Conservation (phyloP, 192 early-diverging fungal species). For the Rhizophagus prolifer region DNA sequence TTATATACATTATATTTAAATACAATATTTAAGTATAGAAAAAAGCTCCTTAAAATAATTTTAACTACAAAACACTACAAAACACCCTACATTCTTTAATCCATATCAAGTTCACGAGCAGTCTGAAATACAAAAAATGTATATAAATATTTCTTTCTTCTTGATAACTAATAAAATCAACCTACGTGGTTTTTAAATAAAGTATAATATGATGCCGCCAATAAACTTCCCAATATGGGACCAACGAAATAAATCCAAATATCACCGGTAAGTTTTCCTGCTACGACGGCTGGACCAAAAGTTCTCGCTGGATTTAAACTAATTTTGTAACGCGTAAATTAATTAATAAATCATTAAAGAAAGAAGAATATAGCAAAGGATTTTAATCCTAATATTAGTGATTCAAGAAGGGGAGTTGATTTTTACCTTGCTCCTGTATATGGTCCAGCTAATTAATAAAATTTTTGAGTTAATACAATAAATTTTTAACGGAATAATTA, state of each 20-base stretch:
- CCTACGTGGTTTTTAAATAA: neutral
- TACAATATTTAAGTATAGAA: too few species aligned
- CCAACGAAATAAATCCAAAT: slow-evolving; percentile 8
- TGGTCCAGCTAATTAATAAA: neutral
- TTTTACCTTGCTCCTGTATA: slow-evolving; percentile 12
- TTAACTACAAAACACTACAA: too few species aligned
- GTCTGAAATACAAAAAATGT: too few species aligned
- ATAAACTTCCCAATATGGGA: neutral
- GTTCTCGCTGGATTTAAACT: slow-evolving; percentile 21
- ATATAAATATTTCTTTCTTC: too few species aligned
- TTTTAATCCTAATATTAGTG: too few species aligned
- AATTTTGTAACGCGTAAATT: too few species aligned
- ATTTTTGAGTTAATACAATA: neutral
- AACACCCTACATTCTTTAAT: too few species aligned
- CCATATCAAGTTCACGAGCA: too few species aligned
- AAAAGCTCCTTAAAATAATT: too few species aligned
- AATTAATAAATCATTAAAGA: neutral
- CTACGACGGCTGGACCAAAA: neutral
- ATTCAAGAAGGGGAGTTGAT: too few species aligned
- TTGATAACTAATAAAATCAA: neutral
- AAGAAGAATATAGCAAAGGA: too few species aligned
- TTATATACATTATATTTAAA: too few species aligned
- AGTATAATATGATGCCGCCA: neutral
- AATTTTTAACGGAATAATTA: neutral
- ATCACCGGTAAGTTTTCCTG: neutral